Evolutionary conservation across 768 basidiomycete species (phyloP), one percentile per base, ranked within the genome.

Genomic region (Paxillus involutus): DNA sequence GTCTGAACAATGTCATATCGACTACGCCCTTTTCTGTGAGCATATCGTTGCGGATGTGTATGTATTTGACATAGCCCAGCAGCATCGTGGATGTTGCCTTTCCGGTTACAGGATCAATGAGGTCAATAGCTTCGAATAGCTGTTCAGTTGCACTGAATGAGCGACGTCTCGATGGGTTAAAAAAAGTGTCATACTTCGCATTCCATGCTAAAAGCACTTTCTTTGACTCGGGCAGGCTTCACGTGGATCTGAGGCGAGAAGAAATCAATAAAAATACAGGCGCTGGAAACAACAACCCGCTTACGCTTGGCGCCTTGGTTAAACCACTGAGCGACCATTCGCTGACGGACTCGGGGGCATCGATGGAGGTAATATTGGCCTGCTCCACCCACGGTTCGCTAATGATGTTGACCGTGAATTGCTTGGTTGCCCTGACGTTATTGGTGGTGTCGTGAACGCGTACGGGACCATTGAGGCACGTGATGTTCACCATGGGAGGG

Each of bases 321-420:
- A 76, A 60, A 6, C 75, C 77, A 37, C 71, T 73, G 19, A 75
- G 21, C 3, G 61, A 19, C 78, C 77, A 79, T 49, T 79, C 78
- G 56, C 63, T 61, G 16, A 74, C 62, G 3, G 64, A 62, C 0
- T 56, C 53, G 0, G 77, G 78, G 2, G 74, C 64, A 36, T 79
- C 71, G 39, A 75, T 63, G 14, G 73, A 61, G 2, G 71, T 62
- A 16, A 65, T 63, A 52, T 78, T 75, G 12, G 76, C 78, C 13
- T 66, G 59, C 44, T 76, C 73, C 12, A 72, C 46, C 35, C 70
- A 77, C 0, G 77, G 71, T 56, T 83, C 80, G 52, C 79, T 80
- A 60, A 85, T 82, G 61, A 82, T 81, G 58, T 75, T 79, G 44
- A 82, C 74, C 10, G 75, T 76, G 64, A 83, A 85, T 40, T 75